A percentile compares a stretch with the other conserved stretches of the same genome.
Evolutionary conservation across 2,329 filamentous ascomycete species (phyloP).

Genomic region (Gnomoniopsis smithogilvyi): DNA sequence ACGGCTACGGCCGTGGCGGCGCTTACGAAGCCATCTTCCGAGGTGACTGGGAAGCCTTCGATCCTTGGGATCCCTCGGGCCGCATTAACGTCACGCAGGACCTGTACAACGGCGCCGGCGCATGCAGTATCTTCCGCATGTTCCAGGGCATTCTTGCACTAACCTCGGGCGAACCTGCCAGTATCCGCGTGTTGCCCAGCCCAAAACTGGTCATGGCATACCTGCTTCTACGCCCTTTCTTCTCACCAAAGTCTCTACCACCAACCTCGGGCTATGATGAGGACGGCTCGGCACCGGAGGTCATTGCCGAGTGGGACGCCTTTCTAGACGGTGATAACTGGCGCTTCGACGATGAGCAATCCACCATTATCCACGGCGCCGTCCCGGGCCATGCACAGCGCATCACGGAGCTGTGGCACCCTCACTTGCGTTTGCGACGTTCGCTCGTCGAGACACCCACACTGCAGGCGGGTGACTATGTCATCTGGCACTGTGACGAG

Average conservation of each 20-base stretch:
- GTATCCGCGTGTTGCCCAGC: constrained; percentile 44
- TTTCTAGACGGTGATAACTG: constrained; percentile 48
- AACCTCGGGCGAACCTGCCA: constrained; percentile 46
- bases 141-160: constrained; percentile 56
- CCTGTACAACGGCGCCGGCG: constrained; percentile 55
- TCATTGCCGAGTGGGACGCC: constrained; percentile 42
- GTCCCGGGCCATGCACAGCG: constrained; percentile 57
- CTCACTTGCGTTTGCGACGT: constrained; percentile 49
- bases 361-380: constrained; percentile 56
- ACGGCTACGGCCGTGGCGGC: constrained; percentile 60
- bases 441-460: constrained; percentile 55
- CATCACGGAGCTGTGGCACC: constrained; percentile 56
- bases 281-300: constrained; percentile 28
- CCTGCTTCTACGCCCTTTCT: constrained; percentile 50
- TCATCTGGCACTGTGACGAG: constrained; percentile 57
- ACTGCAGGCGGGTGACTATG: constrained; percentile 54
- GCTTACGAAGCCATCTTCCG: constrained; percentile 53
- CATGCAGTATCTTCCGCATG: constrained; percentile 57
- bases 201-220: constrained; percentile 47
- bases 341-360: constrained; percentile 44
- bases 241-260: constrained; percentile 41
- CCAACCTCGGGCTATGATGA: constrained; percentile 30
- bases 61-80: constrained; percentile 53
- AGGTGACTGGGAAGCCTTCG: constrained; percentile 53
- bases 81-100: constrained; percentile 52